Evolutionary conservation across 129 eudicot genomes (phyloP).

Genomic region (Deinandra increscens): DNA sequence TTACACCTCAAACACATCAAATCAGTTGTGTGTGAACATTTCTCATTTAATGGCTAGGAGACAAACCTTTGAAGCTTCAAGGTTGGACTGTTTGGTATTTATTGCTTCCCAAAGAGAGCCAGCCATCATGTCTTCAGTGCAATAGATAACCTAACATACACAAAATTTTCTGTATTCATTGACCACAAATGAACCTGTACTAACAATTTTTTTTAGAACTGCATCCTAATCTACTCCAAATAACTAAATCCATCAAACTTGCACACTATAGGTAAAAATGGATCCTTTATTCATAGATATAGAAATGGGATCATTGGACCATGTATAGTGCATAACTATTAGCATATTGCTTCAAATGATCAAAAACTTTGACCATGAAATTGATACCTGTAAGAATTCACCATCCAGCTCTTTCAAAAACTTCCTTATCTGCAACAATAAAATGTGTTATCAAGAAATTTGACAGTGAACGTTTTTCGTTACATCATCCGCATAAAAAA

Average conservation of each 20-base stretch:
- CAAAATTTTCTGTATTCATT: not conserved
- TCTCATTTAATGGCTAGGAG: not conserved
- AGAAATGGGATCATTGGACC: not conserved
- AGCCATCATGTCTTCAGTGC: conserved; percentile 80
- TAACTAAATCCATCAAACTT: too few species aligned
- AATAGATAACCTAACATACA: conserved; percentile 54
- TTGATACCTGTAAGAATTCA: conserved; percentile 74
- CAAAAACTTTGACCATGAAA: not conserved
- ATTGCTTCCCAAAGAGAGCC: conserved; percentile 90
- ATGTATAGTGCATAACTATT: conserved; percentile 6
- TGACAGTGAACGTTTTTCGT: not conserved
- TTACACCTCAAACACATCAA: not conserved
- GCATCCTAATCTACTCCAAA: too few species aligned
- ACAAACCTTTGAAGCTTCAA: conserved; percentile 61
- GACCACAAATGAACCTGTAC: not conserved
- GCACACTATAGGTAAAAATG: too few species aligned
- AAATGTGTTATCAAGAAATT: not conserved
- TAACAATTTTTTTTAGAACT: too few species aligned
- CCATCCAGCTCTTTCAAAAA: conserved; percentile 79
- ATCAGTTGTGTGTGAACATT: not conserved
- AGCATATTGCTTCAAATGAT: not conserved
- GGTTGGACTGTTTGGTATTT: conserved; percentile 72
- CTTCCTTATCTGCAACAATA: conserved; percentile 54
- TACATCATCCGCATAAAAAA: not conserved
- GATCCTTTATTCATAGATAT: not conserved